Conservation (phyloP, 306 rosid species). For the Lithocarpus polystachyus region DNA sequence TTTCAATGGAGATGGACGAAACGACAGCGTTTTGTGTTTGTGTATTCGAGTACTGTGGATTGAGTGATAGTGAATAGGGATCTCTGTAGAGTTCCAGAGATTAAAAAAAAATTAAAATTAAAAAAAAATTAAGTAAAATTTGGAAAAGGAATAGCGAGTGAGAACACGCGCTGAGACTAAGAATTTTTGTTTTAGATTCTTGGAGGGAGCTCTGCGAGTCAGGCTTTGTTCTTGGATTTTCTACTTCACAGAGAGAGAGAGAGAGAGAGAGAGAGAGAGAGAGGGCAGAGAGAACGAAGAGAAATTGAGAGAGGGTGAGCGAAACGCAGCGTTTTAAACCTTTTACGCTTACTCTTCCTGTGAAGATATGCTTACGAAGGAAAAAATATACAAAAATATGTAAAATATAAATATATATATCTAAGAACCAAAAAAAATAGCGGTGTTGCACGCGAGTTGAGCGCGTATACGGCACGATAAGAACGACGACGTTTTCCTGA, state of each 20-base stretch:
- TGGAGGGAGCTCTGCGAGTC: slow-evolving; percentile 40
- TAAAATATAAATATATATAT: neutral
- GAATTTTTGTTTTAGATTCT: slow-evolving; percentile 39
- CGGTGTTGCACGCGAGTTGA: too few relatives aligned
- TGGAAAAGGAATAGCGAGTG: slow-evolving; percentile 22
- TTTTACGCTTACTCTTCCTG: slow-evolving; percentile 23
- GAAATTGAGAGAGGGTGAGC: neutral
- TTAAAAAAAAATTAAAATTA: too few relatives aligned
- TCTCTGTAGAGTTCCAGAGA: slow-evolving; percentile 11
- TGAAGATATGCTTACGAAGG: neutral
- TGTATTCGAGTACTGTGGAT: slow-evolving; percentile 17
- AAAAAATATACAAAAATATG: neutral
- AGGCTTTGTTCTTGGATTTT: slow-evolving; percentile 32
- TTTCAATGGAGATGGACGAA: slow-evolving; percentile 21
- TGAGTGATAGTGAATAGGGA: slow-evolving; percentile 24
- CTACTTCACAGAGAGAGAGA: slow-evolving; percentile 25
- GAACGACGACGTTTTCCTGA: too few relatives aligned
- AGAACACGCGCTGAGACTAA: slow-evolving; percentile 31
- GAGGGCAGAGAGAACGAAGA: slow-evolving; percentile 6
- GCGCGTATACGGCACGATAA: too few relatives aligned
- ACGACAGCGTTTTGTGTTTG: neutral
- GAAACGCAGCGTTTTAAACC: slow-evolving; percentile 55
- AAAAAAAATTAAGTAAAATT: neutral
- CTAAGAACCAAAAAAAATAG: too few relatives aligned
- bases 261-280: slow-evolving; percentile 24